Conservation (phyloP, 768 basidiomycete species). For the Suillus americanus region DNA sequence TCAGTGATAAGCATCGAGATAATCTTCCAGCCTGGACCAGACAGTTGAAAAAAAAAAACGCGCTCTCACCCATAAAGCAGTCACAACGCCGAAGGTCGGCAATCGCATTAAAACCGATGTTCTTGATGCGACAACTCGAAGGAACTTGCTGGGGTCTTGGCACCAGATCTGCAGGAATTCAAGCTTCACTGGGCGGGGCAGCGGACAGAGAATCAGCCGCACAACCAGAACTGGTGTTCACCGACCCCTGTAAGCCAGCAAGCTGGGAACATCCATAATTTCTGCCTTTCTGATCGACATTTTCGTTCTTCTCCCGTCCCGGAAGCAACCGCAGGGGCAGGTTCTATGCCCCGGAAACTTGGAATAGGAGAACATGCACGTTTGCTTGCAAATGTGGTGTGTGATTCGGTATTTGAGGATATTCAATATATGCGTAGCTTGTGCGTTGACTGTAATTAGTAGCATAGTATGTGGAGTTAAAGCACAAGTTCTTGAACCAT, state of each 20-base stretch:
- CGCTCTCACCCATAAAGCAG: neutral
- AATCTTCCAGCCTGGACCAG: neutral
- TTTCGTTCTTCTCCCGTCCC: neutral
- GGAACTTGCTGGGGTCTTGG: neutral
- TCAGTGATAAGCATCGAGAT: neutral
- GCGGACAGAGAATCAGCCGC: neutral
- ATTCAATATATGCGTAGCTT: neutral
- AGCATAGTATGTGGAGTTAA: neutral
- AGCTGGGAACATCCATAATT: neutral
- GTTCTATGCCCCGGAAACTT: neutral
- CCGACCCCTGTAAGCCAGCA: neutral
- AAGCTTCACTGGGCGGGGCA: neutral
- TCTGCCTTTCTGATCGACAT: neutral
- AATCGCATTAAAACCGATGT: neutral
- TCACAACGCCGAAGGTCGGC: neutral
- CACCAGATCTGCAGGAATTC: neutral
- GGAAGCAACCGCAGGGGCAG: no score
- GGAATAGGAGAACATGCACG: constrained; percentile 1
- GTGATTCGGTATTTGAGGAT: neutral
- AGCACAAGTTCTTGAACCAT: neutral
- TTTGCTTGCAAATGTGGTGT: neutral
- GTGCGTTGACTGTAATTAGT: neutral
- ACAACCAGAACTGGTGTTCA: neutral
- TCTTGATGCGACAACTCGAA: neutral
- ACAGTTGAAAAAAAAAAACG: neutral